Base-by-base conservation (phyloP, 108 stramenopile species). In the Cyclotella distinguenda region DNA sequence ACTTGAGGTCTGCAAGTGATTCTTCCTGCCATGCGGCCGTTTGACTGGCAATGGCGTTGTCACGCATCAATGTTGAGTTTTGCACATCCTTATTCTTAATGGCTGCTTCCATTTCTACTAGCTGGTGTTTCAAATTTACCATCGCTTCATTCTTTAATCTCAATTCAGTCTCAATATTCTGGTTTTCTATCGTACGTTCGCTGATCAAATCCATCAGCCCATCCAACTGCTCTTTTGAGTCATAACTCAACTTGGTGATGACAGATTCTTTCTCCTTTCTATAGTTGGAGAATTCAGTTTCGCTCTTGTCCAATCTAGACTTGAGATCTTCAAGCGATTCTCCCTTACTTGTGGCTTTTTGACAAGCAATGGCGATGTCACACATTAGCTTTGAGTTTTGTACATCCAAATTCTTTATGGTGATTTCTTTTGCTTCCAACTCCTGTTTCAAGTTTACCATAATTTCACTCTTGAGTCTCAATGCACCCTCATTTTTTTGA, bases 261-360 rank as follows among this genome's bases (percentile, higher is more conserved):
- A 23, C 11, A 12, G 62, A 31, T 40, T 70, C 59, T 15, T 49
- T 60, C 2, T 53, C 61, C 27, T 9, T 13, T 30, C 42, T 27
- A 47, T 63, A 55, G 15, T 31, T 27, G 7, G 39, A 25, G 34
- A 49, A 47, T 35, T 47, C 43, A 16, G 31, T 47, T 31, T 72
- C 61, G 32, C 40, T 64, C 4, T 33, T 34, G 36, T 64, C 54
- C 45, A 72, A 62, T 22, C 53, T 61, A 10, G 43, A 46, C 21
- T 26, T 19, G 12, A 23, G 23, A 4, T 56, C 52, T 13, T 45
- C 40, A 27, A 56, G 32, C 35, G 21, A 9, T 25, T 56, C 26
- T 5, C 28, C 49, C 5, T 58, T 28, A 42, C 48, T 39, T 39
- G 38, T 10, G 38, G 38, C 38, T 10, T 38, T 38, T 38, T 38